phyloP scores from a whole-genome alignment of 1,139 yeast species.

The Blastobotrys apis region DNA sequence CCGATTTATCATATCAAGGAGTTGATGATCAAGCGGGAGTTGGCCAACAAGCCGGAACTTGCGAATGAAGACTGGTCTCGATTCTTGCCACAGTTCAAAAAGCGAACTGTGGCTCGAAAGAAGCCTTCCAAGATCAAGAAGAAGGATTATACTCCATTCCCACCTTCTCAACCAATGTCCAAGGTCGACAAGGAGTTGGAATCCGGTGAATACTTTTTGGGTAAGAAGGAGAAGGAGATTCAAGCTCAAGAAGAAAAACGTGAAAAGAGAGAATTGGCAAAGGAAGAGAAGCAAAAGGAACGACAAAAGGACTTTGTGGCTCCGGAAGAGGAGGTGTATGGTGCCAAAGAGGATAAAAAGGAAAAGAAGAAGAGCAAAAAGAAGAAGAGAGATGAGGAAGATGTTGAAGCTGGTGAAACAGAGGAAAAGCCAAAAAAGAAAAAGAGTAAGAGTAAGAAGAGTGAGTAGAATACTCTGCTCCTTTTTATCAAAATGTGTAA shows the following conservation, averaged over 20 bases:
- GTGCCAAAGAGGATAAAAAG: conserved; percentile 26
- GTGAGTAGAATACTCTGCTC: neutral
- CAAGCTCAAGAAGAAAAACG: conserved; percentile 73
- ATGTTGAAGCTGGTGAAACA: too few relatives aligned
- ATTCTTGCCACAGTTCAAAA: conserved; percentile 94
- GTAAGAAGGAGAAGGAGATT: conserved; percentile 72
- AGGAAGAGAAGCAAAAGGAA: conserved; percentile 61
- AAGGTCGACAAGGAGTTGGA: conserved; percentile 96
- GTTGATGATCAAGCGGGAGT: conserved; percentile 92
- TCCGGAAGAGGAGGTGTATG: conserved; percentile 67
- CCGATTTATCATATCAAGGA: conserved; percentile 97
- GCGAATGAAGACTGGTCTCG: conserved; percentile 97
- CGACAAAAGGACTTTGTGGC: conserved; percentile 78
- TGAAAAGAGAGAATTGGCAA: conserved; percentile 69
- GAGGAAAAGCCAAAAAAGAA: neutral
- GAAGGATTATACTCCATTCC: conserved; percentile 84
- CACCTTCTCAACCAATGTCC: conserved; percentile 96
- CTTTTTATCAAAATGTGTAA: too few relatives aligned
- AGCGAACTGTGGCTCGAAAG: conserved; percentile 92
- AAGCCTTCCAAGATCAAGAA: conserved; percentile 54
- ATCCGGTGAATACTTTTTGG: conserved; percentile 96
- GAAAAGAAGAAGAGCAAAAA: conserved; percentile 23
- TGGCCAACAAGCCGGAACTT: conserved; percentile 89
- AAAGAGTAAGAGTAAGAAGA: conserved; percentile 4
- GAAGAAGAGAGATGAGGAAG: conserved; percentile 7